phyloP scores from a whole-genome alignment of 2,329 filamentous ascomycete genomes.

The Botrytis tulipae region DNA sequence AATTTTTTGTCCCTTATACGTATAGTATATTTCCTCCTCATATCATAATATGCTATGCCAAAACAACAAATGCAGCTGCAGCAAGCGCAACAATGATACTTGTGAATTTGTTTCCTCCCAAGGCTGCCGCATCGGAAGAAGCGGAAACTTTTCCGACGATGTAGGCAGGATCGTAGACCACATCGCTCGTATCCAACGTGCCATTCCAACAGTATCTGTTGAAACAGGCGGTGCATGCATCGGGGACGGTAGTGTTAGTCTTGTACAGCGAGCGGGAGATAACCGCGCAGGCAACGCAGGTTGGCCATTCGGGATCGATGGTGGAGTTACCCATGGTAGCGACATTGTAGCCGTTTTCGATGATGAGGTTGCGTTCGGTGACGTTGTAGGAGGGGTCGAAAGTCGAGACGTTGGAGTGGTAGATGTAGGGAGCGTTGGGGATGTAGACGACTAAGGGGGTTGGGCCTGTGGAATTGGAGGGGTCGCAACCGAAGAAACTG shows the following conservation, averaged over 20 bases:
- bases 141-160: conserved; percentile 23
- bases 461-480: conserved; percentile 55
- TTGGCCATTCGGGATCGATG: conserved; percentile 69
- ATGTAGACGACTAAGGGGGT: conserved; percentile 81
- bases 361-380: conserved; percentile 71
- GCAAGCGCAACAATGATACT: not conserved
- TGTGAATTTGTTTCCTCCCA: not conserved
- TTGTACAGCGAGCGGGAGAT: conserved; percentile 72
- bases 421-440: conserved; percentile 79
- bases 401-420: conserved; percentile 75
- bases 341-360: conserved; percentile 81
- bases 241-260: conserved; percentile 66
- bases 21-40: not conserved
- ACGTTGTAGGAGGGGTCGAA: conserved; percentile 65
- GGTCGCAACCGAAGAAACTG: conserved; percentile 78
- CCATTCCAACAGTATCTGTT: conserved; percentile 89
- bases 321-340: conserved; percentile 82
- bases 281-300: conserved; percentile 86
- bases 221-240: conserved; percentile 76
- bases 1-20: not conserved
- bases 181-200: conserved; percentile 27
- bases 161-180: conserved; percentile 29
- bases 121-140: not conserved
- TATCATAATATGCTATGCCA: not conserved
- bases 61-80: not conserved